Evolutionary conservation across 768 basidiomycete species (phyloP), one percentile per base, ranked within the genome.

Genomic region (Candolleomyces aberdarensis): DNA sequence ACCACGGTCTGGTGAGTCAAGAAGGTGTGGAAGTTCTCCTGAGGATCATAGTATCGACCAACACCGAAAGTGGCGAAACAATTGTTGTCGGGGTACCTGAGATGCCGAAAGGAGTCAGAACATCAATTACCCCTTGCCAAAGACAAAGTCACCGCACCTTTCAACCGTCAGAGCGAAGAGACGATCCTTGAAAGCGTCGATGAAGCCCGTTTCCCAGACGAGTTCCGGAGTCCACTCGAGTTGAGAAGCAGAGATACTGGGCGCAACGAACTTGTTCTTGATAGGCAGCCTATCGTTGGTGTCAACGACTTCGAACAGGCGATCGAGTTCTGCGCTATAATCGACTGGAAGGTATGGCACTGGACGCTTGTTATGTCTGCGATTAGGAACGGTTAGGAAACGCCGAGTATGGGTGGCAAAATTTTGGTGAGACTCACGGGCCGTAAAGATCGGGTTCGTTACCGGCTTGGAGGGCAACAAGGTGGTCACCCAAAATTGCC

Each of bases 381-480:
- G 36, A 36, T 3, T 3, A 36, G 11, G 36, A 36, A 26, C 26
- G 26, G 26, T 36, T 7, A 36, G 36, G 5, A 36, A 7, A 36
- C 3, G 26, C 26, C 26, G 26, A 26, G 26, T 3, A 26, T 3
- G 26, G 26, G 26, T 26, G 26, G 3, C 26, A 3, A 3, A 26
- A 26, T 26, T 26, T 26, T 26, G 40, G 36, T 36, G 11, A 8
- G 22, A 51, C 58, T 5, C 40, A 59, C 58, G n/a, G 36, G 0
- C 63, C 79, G 59, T 83, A 85, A 44, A 83, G 71, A 70, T 85
- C 83, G 10, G 76, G 83, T 71, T 91, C 89, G 70, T 93, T 92
- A 1, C 86, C 90, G 6, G 84, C 81, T 71, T 92, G 88, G 20
- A 90, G 74, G 0, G 87, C 91, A 41, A 90, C 70, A 15, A 94